phyloP scores from a whole-genome alignment of 495 filamentous ascomycete genomes.

The Aspergillus haitiensis region DNA sequence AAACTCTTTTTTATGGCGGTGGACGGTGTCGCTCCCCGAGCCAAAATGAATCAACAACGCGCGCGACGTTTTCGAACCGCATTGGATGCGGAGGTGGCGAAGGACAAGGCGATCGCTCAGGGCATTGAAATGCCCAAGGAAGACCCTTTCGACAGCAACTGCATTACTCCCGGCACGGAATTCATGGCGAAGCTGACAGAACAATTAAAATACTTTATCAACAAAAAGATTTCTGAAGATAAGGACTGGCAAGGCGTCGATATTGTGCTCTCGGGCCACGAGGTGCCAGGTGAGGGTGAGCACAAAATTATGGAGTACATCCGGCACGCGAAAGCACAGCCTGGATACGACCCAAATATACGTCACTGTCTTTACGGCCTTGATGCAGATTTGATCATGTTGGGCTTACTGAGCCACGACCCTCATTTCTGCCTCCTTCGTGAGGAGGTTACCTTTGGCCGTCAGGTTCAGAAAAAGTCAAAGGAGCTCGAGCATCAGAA shows the following conservation, averaged over 20 bases:
- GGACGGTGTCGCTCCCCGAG: constrained; percentile 94
- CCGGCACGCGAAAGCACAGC: constrained; percentile 90
- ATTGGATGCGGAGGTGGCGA: constrained; percentile 81
- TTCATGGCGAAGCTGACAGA: constrained; percentile 96
- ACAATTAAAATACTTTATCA: constrained; percentile 97
- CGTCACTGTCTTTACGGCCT: constrained; percentile 97
- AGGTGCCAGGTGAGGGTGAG: constrained; percentile 98
- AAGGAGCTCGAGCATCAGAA: constrained; percentile 99
- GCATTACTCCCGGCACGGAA: constrained; percentile 95
- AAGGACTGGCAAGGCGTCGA: constrained; percentile 95
- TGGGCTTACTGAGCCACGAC: constrained; percentile 94
- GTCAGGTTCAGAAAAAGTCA: constrained; percentile 77
- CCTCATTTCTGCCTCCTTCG: constrained; percentile 96
- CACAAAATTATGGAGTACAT: constrained; percentile 99
- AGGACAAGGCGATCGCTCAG: constrained; percentile 84
- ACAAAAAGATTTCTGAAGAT: constrained; percentile 97
- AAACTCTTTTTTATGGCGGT: constrained; percentile 99
- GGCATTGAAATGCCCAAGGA: constrained; percentile 93
- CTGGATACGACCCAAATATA: constrained; percentile 89
- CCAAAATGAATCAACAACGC: constrained; percentile 99
- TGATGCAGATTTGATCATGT: constrained; percentile 98
- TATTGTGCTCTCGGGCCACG: constrained; percentile 94
- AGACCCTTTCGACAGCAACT: constrained; percentile 97
- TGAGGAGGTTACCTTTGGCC: constrained; percentile 97
- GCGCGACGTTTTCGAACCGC: constrained; percentile 94